Base-by-base conservation (phyloP, 116 monocot genomes). In the Papilionanthe hybrid region DNA sequence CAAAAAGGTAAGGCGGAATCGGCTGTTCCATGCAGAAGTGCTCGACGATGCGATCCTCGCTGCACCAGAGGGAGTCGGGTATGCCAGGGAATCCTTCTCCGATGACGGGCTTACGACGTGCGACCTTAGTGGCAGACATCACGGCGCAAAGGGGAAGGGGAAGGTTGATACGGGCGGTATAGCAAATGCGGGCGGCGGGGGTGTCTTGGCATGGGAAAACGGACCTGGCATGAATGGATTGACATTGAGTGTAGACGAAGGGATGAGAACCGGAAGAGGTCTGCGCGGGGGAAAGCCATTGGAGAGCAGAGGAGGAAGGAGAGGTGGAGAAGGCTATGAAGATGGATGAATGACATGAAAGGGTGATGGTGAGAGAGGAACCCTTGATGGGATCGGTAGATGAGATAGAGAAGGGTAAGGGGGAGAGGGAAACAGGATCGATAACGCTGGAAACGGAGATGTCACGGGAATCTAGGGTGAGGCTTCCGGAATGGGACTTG, bases 141-240 rank as follows among this genome's bases (percentile, higher is more conserved):
- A 94, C 96, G 13, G 94, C 86, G 45, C 89, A 86, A 72, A 97
- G 87, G 0, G 79, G 72, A 1, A 17, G 42, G 15, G 96, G 96
- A 43, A 97, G 75, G 82, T 97, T 97, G 74, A 97, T 75, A 45
- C 68, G 80, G 41, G 89, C 90, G n/a, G 87, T 80, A 87, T 86
- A 97, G 67, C 78, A 75, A 72, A 97, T 78, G 23, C 96, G 83
- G 7, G 94, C 96, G 17, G 96, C 92, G 42, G 96, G 96, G 47
- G 96, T 97, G 86, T 97, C 96, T 79, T 94, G 96, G 89, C 96
- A 94, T 27, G 96, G 96, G 89, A 97, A 97, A 77, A 97, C 44
- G 76, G 94, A 92, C n/a, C 96, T 85, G 76, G 91, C 94, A 83
- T 97, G 96, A 72, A 91, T 88, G 77, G 96, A 55, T 74, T 96